A percentile compares a stretch with the other conserved stretches of the same genome.
Evolutionary conservation across 805 yeast genomes (phyloP).

Genomic region (Zygosaccharomyces lentus): DNA sequence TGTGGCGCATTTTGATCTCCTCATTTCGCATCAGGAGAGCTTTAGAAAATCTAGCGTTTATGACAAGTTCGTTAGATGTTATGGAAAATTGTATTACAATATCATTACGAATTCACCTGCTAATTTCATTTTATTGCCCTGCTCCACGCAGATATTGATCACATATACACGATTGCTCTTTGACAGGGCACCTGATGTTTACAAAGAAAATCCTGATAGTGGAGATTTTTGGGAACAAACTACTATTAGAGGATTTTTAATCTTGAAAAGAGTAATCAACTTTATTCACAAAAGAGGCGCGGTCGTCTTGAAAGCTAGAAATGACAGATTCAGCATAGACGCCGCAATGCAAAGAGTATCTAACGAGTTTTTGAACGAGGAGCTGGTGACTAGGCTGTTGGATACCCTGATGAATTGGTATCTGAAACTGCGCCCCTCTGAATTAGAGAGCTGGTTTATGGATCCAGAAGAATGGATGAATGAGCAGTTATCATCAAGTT

Average conservation of each 20-base stretch:
- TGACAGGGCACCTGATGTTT: slow-evolving; percentile 60
- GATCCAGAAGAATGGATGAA: slow-evolving; percentile 94
- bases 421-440: slow-evolving; percentile 66
- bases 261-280: slow-evolving; percentile 60
- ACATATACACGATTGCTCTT: slow-evolving; percentile 58
- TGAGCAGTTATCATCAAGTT: slow-evolving; percentile 69
- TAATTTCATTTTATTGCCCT: slow-evolving; percentile 64
- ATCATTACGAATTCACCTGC: slow-evolving; percentile 60
- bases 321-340: slow-evolving; percentile 60
- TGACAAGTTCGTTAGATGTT: slow-evolving; percentile 70
- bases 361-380: slow-evolving; percentile 53
- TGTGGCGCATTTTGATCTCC: slow-evolving; percentile 54
- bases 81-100: slow-evolving; percentile 66
- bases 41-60: slow-evolving; percentile 39
- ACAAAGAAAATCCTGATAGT: slow-evolving; percentile 46
- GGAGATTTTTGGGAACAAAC: slow-evolving; percentile 72
- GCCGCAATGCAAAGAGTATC: slow-evolving; percentile 51
- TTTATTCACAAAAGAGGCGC: slow-evolving; percentile 66
- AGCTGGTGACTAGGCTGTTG: slow-evolving; percentile 52
- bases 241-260: slow-evolving; percentile 59
- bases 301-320: slow-evolving; percentile 55
- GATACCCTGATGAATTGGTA: slow-evolving; percentile 70
- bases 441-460: slow-evolving; percentile 72
- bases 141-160: slow-evolving; percentile 55
- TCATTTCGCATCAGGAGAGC: slow-evolving; percentile 53